phyloP scores from a whole-genome alignment of 805 yeast genomes.

The Starmerella apis region DNA sequence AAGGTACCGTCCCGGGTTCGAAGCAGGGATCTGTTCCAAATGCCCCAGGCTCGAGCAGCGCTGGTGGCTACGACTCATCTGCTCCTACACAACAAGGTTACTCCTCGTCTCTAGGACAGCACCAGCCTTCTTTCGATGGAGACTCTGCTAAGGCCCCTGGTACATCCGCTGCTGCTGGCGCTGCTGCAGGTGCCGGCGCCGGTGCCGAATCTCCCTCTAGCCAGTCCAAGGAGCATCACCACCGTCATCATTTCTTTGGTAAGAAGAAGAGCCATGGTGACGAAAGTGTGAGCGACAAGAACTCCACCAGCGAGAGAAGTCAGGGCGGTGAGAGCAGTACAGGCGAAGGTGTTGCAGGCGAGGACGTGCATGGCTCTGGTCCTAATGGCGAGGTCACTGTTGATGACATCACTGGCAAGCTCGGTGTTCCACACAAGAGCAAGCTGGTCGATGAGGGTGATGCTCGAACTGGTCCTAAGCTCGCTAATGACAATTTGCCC shows the following conservation, averaged over 20 bases:
- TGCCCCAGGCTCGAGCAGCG: neutral
- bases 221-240: constrained; percentile 1
- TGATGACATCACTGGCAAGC: constrained; percentile 24
- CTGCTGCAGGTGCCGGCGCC: constrained; percentile 6
- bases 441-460: constrained; percentile 24
- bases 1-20: neutral
- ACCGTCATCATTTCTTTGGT: neutral
- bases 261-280: neutral
- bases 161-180: constrained; percentile 8
- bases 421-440: constrained; percentile 26
- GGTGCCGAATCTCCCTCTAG: neutral
- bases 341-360: neutral
- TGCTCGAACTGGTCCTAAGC: constrained; percentile 25
- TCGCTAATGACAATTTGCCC: constrained; percentile 20
- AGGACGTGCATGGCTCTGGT: constrained; percentile 12
- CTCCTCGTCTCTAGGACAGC: too few species aligned
- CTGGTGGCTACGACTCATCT: neutral
- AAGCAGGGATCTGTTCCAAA: neutral
- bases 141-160: constrained; percentile 14
- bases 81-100: neutral
- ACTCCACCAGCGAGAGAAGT: too few species aligned
- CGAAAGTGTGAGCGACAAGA: neutral
- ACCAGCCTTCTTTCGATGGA: too few species aligned
- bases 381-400: constrained; percentile 18
- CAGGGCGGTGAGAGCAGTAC: too few species aligned